Percentiles rank a stretch among this genome's conserved stretches.
phyloP scores from a whole-genome alignment of 2,329 filamentous ascomycete genomes.

The Pseudofabraea citricarpa region DNA sequence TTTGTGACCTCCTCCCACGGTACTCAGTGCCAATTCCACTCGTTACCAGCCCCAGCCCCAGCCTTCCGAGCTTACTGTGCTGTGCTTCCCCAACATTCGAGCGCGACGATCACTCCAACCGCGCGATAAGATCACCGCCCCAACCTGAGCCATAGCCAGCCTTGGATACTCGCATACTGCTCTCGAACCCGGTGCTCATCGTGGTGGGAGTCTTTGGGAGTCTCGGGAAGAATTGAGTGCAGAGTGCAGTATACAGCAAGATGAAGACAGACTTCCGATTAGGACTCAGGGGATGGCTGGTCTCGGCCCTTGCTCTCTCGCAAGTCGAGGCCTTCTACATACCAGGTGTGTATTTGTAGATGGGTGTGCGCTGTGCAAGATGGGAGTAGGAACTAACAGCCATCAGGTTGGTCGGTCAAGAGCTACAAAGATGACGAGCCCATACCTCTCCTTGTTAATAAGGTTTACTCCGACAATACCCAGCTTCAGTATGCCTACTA shows the following conservation, averaged over 20 bases:
- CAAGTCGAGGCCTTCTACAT: constrained; percentile 72
- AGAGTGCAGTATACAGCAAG: constrained; percentile 12
- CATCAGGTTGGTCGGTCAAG: constrained; percentile 74
- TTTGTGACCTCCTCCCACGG: constrained; percentile 25
- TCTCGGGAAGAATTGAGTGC: constrained; percentile 7
- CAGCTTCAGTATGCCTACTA: constrained; percentile 90
- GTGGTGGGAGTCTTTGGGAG: not conserved
- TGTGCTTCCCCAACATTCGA: constrained; percentile 9
- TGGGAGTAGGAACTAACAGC: not conserved
- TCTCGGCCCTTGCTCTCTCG: constrained; percentile 42
- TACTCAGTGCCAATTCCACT: constrained; percentile 51
- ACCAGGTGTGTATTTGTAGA: constrained; percentile 54
- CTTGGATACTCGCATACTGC: not conserved
- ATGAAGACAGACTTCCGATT: constrained; percentile 21
- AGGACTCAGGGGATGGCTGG: constrained; percentile 38
- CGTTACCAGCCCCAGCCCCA: constrained; percentile 32
- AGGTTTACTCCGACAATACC: constrained; percentile 84
- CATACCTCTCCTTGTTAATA: constrained; percentile 85
- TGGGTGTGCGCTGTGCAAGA: not conserved
- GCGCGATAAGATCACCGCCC: not conserved
- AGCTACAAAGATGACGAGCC: constrained; percentile 72
- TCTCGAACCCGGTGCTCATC: constrained; percentile 4
- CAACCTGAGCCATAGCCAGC: not conserved
- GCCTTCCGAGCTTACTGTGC: constrained; percentile 2
- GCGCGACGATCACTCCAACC: constrained; percentile 1